Evolutionary conservation across 1,139 yeast species (phyloP).

Genomic region (Maudiozyma humilis): DNA sequence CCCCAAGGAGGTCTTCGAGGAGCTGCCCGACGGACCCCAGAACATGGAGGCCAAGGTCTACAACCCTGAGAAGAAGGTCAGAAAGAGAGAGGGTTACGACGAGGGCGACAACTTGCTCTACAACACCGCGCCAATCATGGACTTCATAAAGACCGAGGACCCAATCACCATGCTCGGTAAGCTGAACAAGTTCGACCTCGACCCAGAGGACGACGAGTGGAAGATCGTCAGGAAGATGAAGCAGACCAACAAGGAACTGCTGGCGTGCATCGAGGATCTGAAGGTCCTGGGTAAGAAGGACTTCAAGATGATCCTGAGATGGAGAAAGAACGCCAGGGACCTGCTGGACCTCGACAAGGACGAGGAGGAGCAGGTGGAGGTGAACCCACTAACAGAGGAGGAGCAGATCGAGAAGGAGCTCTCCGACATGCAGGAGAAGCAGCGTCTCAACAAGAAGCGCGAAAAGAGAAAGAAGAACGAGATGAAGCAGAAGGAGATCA

Average conservation of each 20-base stretch:
- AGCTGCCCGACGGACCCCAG: slow-evolving; percentile 64
- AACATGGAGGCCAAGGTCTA: slow-evolving; percentile 88
- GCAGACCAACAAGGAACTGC: slow-evolving; percentile 66
- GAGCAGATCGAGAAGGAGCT: slow-evolving; percentile 83
- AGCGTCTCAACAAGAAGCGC: slow-evolving; percentile 61
- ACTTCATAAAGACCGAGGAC: slow-evolving; percentile 71
- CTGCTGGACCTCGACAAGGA: slow-evolving; percentile 61
- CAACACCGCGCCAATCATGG: slow-evolving; percentile 67
- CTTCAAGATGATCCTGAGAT: slow-evolving; percentile 71
- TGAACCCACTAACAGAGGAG: slow-evolving; percentile 74
- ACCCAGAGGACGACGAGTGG: slow-evolving; percentile 59
- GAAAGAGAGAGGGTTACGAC: slow-evolving; percentile 95
- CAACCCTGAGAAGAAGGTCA: slow-evolving; percentile 83
- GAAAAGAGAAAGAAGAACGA: slow-evolving; percentile 79
- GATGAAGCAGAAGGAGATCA: slow-evolving; percentile 75
- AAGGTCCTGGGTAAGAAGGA: slow-evolving; percentile 92
- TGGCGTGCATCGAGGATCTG: slow-evolving; percentile 80
- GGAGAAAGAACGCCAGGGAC: slow-evolving; percentile 84
- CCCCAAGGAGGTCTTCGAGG: slow-evolving; percentile 90
- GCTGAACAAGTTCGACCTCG: slow-evolving; percentile 53
- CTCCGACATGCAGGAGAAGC: slow-evolving; percentile 61
- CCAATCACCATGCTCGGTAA: slow-evolving; percentile 79
- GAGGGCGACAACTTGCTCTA: slow-evolving; percentile 81
- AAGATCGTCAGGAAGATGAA: slow-evolving; percentile 61
- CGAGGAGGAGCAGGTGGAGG: slow-evolving; percentile 42